Conservation (phyloP, 2,329 filamentous ascomycete genomes). For the Botrytis byssoidea region DNA sequence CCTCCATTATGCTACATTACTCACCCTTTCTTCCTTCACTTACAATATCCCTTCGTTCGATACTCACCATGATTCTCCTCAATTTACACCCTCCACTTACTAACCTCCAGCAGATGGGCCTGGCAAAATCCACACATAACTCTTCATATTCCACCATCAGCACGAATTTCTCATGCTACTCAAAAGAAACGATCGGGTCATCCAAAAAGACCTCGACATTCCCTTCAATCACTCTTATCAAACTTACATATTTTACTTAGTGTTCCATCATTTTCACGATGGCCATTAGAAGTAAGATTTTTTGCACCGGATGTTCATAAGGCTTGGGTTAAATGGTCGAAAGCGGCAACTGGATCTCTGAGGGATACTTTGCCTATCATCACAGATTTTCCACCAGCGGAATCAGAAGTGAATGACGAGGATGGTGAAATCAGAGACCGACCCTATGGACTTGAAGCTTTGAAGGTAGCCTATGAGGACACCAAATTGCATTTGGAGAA, state of each 20-base stretch:
- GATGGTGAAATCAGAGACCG: background rate
- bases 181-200: slow-evolving; percentile 53
- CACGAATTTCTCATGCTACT: slow-evolving; percentile 56
- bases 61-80: no score
- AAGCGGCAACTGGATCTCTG: slow-evolving; percentile 34
- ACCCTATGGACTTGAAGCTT: slow-evolving; percentile 49
- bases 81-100: background rate
- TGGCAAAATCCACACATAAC: slow-evolving; percentile 83
- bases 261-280: slow-evolving; percentile 74
- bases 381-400: slow-evolving; percentile 29
- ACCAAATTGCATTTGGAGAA: slow-evolving; percentile 56
- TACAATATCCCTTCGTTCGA: background rate
- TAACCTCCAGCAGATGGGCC: slow-evolving; percentile 66
- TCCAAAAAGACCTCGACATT: slow-evolving; percentile 57
- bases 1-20: background rate
- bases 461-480: slow-evolving; percentile 55
- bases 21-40: background rate
- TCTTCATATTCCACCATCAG: slow-evolving; percentile 67
- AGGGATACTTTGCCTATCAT: slow-evolving; percentile 30
- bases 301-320: slow-evolving; percentile 68
- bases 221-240: slow-evolving; percentile 66
- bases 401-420: background rate
- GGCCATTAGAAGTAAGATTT: slow-evolving; percentile 81
- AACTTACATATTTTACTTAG: slow-evolving; percentile 80
- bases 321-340: slow-evolving; percentile 62